These are phyloP conservation scores for Sugiyamaella lignohabitans DNA, from an alignment of 805 yeast genomes.

Conservation along the genomic window DNA sequence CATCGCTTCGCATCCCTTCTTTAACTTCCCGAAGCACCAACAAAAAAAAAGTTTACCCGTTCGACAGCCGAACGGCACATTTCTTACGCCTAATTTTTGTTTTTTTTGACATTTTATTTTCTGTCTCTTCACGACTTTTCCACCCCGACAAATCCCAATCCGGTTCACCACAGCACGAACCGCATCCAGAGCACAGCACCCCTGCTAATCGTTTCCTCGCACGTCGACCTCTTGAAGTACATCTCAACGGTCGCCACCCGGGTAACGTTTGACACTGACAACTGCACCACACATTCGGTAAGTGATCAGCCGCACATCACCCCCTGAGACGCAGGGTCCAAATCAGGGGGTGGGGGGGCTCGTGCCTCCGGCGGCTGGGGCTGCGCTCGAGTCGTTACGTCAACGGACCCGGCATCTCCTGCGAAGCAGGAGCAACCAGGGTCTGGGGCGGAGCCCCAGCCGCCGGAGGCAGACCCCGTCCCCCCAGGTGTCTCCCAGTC, in stretches of 20 bases:
- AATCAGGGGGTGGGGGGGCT: not conserved
- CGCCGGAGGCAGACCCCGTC: no score
- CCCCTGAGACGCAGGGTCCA: not conserved
- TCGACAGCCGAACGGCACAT: not conserved
- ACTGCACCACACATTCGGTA: no score
- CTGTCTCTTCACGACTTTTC: not conserved
- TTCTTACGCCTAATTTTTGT: not conserved
- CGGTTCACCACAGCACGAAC: no score
- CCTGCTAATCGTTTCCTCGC: not conserved
- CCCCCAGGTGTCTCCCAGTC: not conserved
- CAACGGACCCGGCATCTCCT: not conserved
- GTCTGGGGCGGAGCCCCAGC: no score
- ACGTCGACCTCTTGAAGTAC: no score
- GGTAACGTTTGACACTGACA: not conserved
- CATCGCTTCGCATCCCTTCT: no score
- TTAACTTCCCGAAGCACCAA: no score
- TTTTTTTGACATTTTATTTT: no score
- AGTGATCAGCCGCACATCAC: not conserved
- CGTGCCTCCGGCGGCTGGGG: not conserved
- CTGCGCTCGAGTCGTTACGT: not conserved
- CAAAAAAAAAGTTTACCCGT: no score
- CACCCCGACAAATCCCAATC: not conserved
- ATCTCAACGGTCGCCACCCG: not conserved
- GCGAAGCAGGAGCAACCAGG: not conserved
- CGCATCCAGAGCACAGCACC: no score